Evolutionary conservation across 2,329 filamentous ascomycete species (phyloP).

Genomic region (Coniochaeta sp.): DNA sequence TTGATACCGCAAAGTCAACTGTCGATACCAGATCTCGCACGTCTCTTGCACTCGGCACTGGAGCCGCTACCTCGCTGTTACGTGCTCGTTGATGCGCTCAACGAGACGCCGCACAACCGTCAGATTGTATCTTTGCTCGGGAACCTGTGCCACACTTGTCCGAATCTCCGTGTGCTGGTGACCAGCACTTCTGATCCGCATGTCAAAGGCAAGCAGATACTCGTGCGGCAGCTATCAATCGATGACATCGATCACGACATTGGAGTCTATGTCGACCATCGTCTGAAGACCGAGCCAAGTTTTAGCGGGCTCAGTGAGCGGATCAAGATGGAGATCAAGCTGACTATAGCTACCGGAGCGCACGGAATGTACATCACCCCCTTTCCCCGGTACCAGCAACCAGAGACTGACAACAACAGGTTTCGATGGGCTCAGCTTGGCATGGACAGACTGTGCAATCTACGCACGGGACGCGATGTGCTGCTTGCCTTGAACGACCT

Average conservation of each 20-base stretch:
- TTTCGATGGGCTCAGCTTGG: slow-evolving; percentile 22
- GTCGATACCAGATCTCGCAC: not conserved
- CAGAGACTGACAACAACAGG: slow-evolving; percentile 7
- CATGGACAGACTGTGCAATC: slow-evolving; percentile 16
- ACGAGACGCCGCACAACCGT: slow-evolving; percentile 13
- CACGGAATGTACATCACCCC: slow-evolving; percentile 16
- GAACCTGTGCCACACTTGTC: slow-evolving; percentile 11
- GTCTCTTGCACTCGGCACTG: slow-evolving; percentile 4
- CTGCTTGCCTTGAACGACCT: slow-evolving; percentile 12
- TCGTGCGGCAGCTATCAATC: slow-evolving; percentile 11
- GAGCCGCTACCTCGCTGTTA: slow-evolving; percentile 11
- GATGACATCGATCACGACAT: slow-evolving; percentile 16
- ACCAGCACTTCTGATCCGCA: slow-evolving; percentile 14
- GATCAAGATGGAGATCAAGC: slow-evolving; percentile 14
- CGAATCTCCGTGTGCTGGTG: slow-evolving; percentile 12
- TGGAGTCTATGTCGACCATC: slow-evolving; percentile 14
- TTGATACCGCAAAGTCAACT: not conserved
- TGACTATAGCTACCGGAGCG: slow-evolving; percentile 12
- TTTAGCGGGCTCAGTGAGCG: slow-evolving; percentile 13
- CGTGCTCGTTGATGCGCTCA: slow-evolving; percentile 16
- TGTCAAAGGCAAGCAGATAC: slow-evolving; percentile 4
- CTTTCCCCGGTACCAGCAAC: not conserved
- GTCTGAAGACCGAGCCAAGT: slow-evolving; percentile 11
- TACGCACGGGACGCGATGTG: slow-evolving; percentile 16
- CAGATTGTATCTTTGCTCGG: slow-evolving; percentile 10